phyloP scores from a whole-genome alignment of 345 rosid genomes.

The Cardamine occulta region DNA sequence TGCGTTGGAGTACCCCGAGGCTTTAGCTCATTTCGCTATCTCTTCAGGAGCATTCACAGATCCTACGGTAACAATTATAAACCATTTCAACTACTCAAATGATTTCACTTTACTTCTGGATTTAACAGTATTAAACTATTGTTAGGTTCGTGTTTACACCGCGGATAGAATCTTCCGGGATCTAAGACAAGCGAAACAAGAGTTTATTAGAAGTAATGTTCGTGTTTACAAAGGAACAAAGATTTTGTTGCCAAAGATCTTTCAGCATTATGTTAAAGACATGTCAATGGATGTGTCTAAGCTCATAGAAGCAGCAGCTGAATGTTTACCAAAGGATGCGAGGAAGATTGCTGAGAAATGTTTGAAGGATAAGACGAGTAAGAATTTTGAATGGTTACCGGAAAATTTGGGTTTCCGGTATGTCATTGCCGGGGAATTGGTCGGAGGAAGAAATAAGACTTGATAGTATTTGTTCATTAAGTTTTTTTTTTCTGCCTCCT shows the following conservation, averaged over 20 bases:
- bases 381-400: slow-evolving; percentile 65
- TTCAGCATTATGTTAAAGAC: slow-evolving; percentile 67
- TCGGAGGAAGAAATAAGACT: slow-evolving; percentile 41
- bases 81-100: not conserved
- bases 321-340: slow-evolving; percentile 57
- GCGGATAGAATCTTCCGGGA: slow-evolving; percentile 65
- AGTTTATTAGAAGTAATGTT: slow-evolving; percentile 60
- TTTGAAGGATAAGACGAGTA: slow-evolving; percentile 56
- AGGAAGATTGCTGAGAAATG: slow-evolving; percentile 58
- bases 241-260: slow-evolving; percentile 67
- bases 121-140: not conserved
- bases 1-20: slow-evolving; percentile 81
- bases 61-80: slow-evolving; percentile 55
- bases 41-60: slow-evolving; percentile 77
- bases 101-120: not conserved
- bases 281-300: slow-evolving; percentile 56
- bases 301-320: slow-evolving; percentile 49
- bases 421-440: slow-evolving; percentile 58
- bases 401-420: slow-evolving; percentile 72
- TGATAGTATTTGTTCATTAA: slow-evolving; percentile 9
- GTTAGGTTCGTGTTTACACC: slow-evolving; percentile 69
- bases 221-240: slow-evolving; percentile 64
- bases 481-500: not conserved
- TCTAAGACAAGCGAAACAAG: slow-evolving; percentile 63
- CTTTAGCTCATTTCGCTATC: slow-evolving; percentile 82